These are phyloP conservation scores for Trypanosoma caninum DNA, from an alignment of 208 protist genomes.

Conservation along the genomic window DNA sequence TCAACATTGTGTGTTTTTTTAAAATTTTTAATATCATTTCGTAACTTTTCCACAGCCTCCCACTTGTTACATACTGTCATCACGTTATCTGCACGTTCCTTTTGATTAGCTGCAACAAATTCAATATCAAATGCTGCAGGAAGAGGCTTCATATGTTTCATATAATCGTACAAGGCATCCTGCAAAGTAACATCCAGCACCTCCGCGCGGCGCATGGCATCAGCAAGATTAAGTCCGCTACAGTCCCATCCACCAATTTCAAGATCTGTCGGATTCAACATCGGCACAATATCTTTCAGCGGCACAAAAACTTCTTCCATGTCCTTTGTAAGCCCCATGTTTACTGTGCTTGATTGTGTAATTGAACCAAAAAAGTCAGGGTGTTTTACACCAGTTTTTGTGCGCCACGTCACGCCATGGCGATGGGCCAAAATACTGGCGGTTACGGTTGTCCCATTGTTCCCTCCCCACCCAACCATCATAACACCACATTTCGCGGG, in stretches of 20 bases:
- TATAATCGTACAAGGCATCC: constrained; percentile 69
- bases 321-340: constrained; percentile 86
- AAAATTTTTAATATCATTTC: constrained; percentile 94
- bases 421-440: constrained; percentile 97
- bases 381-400: constrained; percentile 83
- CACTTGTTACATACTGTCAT: constrained; percentile 82
- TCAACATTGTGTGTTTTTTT: constrained; percentile 91
- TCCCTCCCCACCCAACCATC: constrained; percentile 97
- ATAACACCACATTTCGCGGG: constrained; percentile 90
- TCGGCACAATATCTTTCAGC: constrained; percentile 94
- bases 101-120: constrained; percentile 98
- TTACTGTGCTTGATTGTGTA: constrained; percentile 96
- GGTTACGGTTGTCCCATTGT: constrained; percentile 99
- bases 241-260: constrained; percentile 99
- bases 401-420: constrained; percentile 91
- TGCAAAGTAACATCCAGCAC: constrained; percentile 96
- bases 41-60: constrained; percentile 93
- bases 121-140: constrained; percentile 96
- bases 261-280: constrained; percentile 97
- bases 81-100: constrained; percentile 96
- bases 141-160: constrained; percentile 92
- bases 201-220: constrained; percentile 94
- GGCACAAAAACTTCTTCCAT: constrained; percentile 93
- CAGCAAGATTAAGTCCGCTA: constrained; percentile 87
- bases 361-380: constrained; percentile 98